phyloP scores from a whole-genome alignment of 192 early-diverging fungal genomes.

The Rhizophagus sp. region DNA sequence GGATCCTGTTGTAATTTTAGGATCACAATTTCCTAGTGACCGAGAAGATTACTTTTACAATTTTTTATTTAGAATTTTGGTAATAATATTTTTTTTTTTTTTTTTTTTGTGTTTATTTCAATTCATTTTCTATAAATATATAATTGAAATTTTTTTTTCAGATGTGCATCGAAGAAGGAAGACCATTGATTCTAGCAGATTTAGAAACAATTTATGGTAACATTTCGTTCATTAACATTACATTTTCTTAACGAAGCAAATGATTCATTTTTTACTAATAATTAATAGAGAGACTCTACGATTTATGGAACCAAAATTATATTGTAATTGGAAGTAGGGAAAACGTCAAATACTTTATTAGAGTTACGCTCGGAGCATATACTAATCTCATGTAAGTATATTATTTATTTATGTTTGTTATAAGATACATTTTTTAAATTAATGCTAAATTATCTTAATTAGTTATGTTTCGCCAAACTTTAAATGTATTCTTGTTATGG shows the following conservation, averaged over 20 bases:
- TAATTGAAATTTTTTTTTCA: not conserved
- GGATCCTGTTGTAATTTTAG: slow-evolving; percentile 12
- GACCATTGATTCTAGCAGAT: slow-evolving; percentile 20
- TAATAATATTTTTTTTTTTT: not conserved
- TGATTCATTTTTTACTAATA: not conserved
- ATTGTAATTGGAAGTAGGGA: not conserved
- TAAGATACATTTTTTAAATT: not conserved
- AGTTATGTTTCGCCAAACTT: not conserved
- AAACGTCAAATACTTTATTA: slow-evolving; percentile 8
- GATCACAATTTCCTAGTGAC: slow-evolving; percentile 26
- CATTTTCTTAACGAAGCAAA: too few species aligned
- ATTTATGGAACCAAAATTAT: slow-evolving; percentile 30
- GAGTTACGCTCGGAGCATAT: slow-evolving; percentile 16
- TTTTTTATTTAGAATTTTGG: not conserved
- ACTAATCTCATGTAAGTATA: slow-evolving; percentile 27
- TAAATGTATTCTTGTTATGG: slow-evolving; percentile 24
- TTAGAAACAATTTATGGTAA: slow-evolving; percentile 31
- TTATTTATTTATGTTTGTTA: not conserved
- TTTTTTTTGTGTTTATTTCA: not conserved
- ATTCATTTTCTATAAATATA: not conserved
- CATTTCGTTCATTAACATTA: too few species aligned
- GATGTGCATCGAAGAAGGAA: slow-evolving; percentile 29
- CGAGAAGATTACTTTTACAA: slow-evolving; percentile 8
- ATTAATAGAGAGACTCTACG: slow-evolving; percentile 18
- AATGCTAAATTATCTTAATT: not conserved